Evolutionary conservation across 352 stramenopile genomes (phyloP), one percentile per base, ranked within the genome.

Genomic region (Globisporangium canariense): DNA sequence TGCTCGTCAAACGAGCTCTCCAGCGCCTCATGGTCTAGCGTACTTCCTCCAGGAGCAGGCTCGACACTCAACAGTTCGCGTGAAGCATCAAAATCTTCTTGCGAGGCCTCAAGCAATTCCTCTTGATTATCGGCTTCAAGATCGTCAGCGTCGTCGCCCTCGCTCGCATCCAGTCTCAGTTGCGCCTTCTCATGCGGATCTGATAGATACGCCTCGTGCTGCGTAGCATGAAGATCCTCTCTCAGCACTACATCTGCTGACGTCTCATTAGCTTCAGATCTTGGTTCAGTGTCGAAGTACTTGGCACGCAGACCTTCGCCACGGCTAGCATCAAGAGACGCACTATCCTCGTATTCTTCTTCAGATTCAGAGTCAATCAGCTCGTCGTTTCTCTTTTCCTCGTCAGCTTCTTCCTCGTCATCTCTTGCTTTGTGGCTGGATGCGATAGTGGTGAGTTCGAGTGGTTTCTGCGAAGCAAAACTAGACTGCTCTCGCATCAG

Each of bases 301-400:
- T 6, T 22, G 30, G 8, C 9, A 18, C 5, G 11, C 25, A 38
- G 14, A 10, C 0, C 4, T 43, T 58, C 30, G 2, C n/a, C 51
- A 43, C 3, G 8, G 4, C 30, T 43, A 18, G 16, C 8, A 58
- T 30, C 51, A 28, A 43, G 20, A 18, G 51, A 28, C 9, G 11
- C 25, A 28, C 25, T 28, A 28, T 28, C 2, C 7, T 45, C 40
- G 3, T 62, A 47, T 7, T 69, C 62, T 6, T 62, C 50, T 16
- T 71, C 64, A 20, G 43, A 65, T 4, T 68, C 57, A 1, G 60
- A 64, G 36, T 75, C 65, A 38, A 72, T 73, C 11, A 73, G n/a
- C 5, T 69, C 60, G 28, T 71, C 60, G 10, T 58, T 54, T 14
- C 14, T 54, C n/a, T 36, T 18, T 5, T 58, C 45, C 16, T 65